Conservation (phyloP, 352 stramenopile genomes). For the Aphanomyces stellatus region DNA sequence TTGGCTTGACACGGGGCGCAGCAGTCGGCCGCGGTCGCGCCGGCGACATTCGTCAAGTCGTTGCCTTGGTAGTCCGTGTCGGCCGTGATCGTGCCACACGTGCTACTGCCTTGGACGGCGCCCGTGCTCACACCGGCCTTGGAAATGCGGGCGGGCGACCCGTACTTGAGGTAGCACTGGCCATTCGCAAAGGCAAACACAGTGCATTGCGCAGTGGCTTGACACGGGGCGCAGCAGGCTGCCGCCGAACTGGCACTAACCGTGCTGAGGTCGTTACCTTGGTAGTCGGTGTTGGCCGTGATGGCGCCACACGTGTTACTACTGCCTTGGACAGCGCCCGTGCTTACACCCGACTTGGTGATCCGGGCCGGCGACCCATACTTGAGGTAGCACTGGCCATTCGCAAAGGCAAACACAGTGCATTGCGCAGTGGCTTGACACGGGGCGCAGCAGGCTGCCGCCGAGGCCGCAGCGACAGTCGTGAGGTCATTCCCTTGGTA, state of each 20-base stretch:
- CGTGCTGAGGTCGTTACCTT: constrained; percentile 29
- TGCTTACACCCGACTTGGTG: too few species aligned
- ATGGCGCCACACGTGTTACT: constrained; percentile 4
- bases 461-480: too few species aligned
- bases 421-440: too few species aligned
- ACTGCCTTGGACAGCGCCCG: too few species aligned
- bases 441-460: too few species aligned
- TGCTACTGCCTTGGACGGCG: background rate
- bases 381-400: too few species aligned
- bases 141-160: background rate
- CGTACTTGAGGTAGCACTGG: background rate
- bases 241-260: constrained; percentile 1
- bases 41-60: constrained; percentile 19
- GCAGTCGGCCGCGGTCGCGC: constrained; percentile 24
- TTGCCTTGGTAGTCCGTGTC: constrained; percentile 32
- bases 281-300: constrained; percentile 24
- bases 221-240: constrained; percentile 25
- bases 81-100: constrained; percentile 23
- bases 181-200: background rate
- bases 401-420: too few species aligned
- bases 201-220: constrained; percentile 4
- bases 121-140: background rate
- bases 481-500: too few species aligned
- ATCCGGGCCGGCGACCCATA: too few species aligned
- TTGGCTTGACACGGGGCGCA: constrained; percentile 27